Percentiles rank a stretch among this genome's conserved stretches.
Evolutionary conservation across 257 asterid genomes (phyloP).

Genomic region (Solanum infundibuliforme): DNA sequence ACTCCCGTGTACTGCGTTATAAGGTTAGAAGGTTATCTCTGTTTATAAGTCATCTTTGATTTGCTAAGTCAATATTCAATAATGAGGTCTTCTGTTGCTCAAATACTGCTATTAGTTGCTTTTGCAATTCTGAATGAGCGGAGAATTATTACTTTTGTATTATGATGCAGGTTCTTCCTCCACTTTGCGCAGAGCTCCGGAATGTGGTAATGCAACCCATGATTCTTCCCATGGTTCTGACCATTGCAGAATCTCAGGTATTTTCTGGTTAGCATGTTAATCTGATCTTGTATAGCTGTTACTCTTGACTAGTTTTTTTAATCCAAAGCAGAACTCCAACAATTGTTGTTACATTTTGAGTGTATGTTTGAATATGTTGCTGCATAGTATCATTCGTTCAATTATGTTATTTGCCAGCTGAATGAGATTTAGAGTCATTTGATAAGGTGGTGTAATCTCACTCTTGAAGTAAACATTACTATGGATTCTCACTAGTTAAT

Average conservation of each 20-base stretch:
- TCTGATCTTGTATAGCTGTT: neutral
- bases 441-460: neutral
- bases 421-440: neutral
- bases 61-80: neutral
- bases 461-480: neutral
- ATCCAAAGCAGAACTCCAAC: neutral
- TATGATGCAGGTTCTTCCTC: conserved; percentile 87
- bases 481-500: neutral
- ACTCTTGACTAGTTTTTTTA: neutral
- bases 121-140: conserved; percentile 2
- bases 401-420: neutral
- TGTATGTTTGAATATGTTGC: neutral
- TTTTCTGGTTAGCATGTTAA: conserved; percentile 3
- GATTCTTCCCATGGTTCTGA: conserved; percentile 98
- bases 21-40: conserved; percentile 43
- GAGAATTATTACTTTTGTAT: conserved; percentile 4
- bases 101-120: conserved; percentile 7
- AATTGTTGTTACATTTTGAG: neutral
- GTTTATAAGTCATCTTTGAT: neutral
- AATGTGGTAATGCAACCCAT: conserved; percentile 98
- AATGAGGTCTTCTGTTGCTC: neutral
- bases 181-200: conserved; percentile 97
- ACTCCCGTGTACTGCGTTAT: conserved; percentile 92
- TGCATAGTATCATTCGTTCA: neutral
- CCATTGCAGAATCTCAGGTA: conserved; percentile 99